These are phyloP conservation scores for Solanum tacnaense DNA, from an alignment of 257 asterid species.

Conservation along the genomic window DNA sequence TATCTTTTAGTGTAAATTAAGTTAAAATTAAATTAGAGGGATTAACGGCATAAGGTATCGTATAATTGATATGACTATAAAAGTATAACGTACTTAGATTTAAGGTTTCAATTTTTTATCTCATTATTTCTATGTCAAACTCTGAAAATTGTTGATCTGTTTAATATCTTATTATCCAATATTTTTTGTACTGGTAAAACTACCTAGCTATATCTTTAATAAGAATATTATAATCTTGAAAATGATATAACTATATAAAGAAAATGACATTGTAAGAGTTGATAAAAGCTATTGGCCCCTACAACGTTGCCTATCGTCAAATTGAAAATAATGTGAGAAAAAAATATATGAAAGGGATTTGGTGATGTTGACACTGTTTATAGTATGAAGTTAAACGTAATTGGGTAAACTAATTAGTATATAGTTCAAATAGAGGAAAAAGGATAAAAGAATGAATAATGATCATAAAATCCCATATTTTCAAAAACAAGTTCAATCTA, in stretches of 20 bases:
- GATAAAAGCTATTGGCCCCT: background rate
- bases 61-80: background rate
- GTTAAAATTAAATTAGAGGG: background rate
- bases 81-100: background rate
- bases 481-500: too few species aligned
- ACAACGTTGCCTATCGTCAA: background rate
- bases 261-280: background rate
- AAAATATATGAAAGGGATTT: background rate
- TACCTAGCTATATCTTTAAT: background rate
- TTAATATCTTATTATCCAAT: background rate
- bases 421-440: background rate
- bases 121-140: background rate
- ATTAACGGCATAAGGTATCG: background rate
- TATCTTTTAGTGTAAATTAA: background rate
- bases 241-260: background rate
- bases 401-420: background rate
- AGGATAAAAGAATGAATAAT: background rate
- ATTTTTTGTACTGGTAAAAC: background rate
- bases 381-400: background rate
- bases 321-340: background rate
- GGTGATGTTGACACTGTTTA: background rate
- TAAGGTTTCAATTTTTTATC: background rate
- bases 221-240: background rate
- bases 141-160: background rate
- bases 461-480: background rate